Conservation (phyloP, 352 stramenopile genomes). For the Phytopythium ostracodes region DNA sequence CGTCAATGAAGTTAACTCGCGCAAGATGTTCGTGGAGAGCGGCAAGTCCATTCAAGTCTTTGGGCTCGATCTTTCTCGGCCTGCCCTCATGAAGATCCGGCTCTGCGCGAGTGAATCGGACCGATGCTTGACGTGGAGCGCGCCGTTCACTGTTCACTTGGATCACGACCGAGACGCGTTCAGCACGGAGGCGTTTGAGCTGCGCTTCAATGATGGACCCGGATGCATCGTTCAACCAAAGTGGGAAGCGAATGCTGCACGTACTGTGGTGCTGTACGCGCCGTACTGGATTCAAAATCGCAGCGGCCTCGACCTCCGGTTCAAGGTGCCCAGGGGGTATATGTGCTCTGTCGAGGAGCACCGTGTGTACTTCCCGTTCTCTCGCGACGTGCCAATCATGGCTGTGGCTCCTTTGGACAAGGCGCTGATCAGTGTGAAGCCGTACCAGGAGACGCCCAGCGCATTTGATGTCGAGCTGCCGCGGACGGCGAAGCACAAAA, state of each 20-base stretch:
- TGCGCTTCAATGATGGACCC: slow-evolving; percentile 61
- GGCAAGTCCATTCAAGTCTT: slow-evolving; percentile 81
- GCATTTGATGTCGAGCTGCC: slow-evolving; percentile 54
- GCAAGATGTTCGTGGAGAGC: slow-evolving; percentile 70
- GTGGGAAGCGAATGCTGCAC: slow-evolving; percentile 52
- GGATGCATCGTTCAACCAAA: slow-evolving; percentile 63
- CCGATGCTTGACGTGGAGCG: slow-evolving; percentile 49
- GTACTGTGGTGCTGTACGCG: slow-evolving; percentile 60
- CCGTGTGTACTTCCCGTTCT: slow-evolving; percentile 57
- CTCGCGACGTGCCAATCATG: slow-evolving; percentile 62
- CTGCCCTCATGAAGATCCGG: slow-evolving; percentile 74
- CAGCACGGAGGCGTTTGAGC: slow-evolving; percentile 48
- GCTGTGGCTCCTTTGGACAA: slow-evolving; percentile 55
- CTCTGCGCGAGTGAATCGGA: slow-evolving; percentile 56
- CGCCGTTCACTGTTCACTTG: slow-evolving; percentile 56
- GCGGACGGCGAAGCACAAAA: slow-evolving; percentile 45
- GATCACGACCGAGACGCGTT: slow-evolving; percentile 45
- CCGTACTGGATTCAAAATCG: slow-evolving; percentile 88
- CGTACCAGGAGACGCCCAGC: slow-evolving; percentile 63
- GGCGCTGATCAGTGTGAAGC: slow-evolving; percentile 58
- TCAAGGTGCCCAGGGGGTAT: slow-evolving; percentile 57
- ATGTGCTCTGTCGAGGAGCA: slow-evolving; percentile 66
- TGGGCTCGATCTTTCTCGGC: slow-evolving; percentile 57
- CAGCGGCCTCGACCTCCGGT: slow-evolving; percentile 65
- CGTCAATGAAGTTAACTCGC: slow-evolving; percentile 77